Evolutionary conservation across 345 rosid species (phyloP).

Genomic region (Brassica nigra): DNA sequence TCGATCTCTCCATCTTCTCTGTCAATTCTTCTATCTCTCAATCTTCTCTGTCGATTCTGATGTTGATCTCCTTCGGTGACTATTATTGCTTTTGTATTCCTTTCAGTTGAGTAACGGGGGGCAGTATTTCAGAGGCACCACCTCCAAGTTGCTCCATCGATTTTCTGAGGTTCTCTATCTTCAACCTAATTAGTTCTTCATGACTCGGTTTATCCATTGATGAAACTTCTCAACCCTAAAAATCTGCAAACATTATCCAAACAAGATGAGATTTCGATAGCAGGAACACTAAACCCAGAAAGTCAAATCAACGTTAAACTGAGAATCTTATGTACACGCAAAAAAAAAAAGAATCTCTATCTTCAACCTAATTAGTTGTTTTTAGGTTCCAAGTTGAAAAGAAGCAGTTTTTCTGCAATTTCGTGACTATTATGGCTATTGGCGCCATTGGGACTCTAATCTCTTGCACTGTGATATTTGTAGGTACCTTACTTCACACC

Average conservation of each 20-base stretch:
- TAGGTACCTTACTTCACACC: constrained; percentile 51
- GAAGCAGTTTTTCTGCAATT: constrained; percentile 85
- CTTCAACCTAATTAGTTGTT: not conserved
- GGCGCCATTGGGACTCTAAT: constrained; percentile 77
- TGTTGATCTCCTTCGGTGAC: no score
- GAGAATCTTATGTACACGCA: not conserved
- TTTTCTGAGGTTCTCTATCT: not conserved
- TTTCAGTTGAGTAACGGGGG: not conserved
- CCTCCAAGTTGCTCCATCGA: constrained; percentile 1
- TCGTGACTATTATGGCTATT: constrained; percentile 61
- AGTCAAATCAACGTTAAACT: not conserved
- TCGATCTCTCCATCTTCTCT: no score
- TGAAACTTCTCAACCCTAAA: not conserved
- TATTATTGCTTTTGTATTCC: not conserved
- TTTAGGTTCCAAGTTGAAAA: constrained; percentile 87
- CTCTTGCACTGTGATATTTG: constrained; percentile 70
- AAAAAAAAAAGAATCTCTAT: no score
- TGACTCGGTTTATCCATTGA: not conserved
- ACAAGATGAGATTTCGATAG: not conserved
- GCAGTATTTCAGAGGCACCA: not conserved
- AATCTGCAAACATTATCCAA: not conserved
- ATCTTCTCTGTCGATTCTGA: no score
- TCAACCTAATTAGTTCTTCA: not conserved
- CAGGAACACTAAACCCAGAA: not conserved
- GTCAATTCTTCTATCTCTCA: no score